phyloP scores from a whole-genome alignment of 352 stramenopile species.

The Phytophthora kernoviae region DNA sequence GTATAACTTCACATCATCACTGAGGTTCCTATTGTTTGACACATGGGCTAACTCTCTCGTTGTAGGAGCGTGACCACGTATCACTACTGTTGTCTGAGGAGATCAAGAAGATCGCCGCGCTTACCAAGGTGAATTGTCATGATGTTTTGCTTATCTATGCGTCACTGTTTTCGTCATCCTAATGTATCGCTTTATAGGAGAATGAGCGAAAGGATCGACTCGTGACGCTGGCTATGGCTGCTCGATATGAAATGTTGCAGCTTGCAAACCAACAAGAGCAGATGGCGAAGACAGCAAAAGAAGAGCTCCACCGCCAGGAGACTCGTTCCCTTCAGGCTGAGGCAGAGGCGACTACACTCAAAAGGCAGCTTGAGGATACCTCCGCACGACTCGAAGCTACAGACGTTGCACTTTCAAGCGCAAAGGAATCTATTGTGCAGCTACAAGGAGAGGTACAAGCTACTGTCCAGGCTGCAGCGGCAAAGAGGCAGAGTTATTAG shows the following conservation, averaged over 20 bases:
- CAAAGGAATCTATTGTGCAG: conserved; percentile 38
- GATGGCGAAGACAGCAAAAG: conserved; percentile 35
- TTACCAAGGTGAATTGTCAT: conserved; percentile 57
- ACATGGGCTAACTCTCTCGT: conserved; percentile 1
- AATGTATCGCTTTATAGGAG: conserved; percentile 30
- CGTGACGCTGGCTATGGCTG: conserved; percentile 76
- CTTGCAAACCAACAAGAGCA: conserved; percentile 52
- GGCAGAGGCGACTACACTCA: conserved; percentile 40
- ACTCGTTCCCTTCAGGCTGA: conserved; percentile 35
- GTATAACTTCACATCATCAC: conserved; percentile 16
- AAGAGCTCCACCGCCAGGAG: conserved; percentile 27
- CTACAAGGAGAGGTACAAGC: conserved; percentile 28
- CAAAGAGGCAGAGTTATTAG: conserved; percentile 55
- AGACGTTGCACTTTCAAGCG: conserved; percentile 34
- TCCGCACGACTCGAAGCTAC: conserved; percentile 51
- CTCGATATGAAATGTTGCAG: conserved; percentile 72
- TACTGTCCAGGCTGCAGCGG: conserved; percentile 13
- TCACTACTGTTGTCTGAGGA: conserved; percentile 54
- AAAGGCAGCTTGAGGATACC: conserved; percentile 53
- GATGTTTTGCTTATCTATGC: background rate
- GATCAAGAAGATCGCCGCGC: conserved; percentile 78
- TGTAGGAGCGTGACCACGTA: conserved; percentile 59
- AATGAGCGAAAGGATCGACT: conserved; percentile 78
- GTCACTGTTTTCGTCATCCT: background rate
- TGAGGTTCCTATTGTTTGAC: background rate